Conservation (phyloP, 2,329 filamentous ascomycete species). For the Trichoderma brevicompactum region DNA sequence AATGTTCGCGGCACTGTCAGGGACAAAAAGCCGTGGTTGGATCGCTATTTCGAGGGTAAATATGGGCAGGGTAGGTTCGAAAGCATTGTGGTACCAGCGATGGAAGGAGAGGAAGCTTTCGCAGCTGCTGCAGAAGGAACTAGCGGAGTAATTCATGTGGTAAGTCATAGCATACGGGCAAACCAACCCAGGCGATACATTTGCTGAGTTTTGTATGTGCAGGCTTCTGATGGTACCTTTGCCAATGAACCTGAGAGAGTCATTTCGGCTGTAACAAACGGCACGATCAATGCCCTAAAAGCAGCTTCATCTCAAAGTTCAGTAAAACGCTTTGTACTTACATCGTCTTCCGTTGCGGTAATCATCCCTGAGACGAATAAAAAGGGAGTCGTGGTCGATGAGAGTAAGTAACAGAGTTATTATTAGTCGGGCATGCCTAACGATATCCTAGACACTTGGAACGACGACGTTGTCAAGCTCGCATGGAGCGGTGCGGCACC, state of each 20-base stretch:
- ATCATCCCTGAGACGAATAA: not conserved
- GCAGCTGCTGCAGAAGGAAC: not conserved
- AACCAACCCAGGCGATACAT: no score
- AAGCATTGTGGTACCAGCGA: not conserved
- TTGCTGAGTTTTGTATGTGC: not conserved
- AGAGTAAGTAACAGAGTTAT: not conserved
- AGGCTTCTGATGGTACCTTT: not conserved
- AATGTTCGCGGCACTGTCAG: conserved; percentile 46
- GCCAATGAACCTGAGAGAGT: conserved; percentile 31
- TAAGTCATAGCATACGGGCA: not conserved
- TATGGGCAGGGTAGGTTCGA: conserved; percentile 3
- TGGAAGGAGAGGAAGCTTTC: not conserved
- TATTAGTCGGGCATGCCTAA: not conserved
- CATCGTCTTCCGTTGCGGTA: conserved; percentile 44
- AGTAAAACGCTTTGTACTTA: conserved; percentile 47
- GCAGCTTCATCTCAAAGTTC: conserved; percentile 37
- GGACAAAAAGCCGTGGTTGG: conserved; percentile 2
- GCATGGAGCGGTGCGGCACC: conserved; percentile 3
- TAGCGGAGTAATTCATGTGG: not conserved
- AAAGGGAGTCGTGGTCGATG: not conserved
- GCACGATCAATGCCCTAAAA: conserved; percentile 38
- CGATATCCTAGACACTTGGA: not conserved
- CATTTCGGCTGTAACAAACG: conserved; percentile 40
- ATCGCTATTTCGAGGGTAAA: not conserved
- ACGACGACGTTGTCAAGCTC: not conserved